phyloP scores from a whole-genome alignment of 192 early-diverging fungal species.

The Coemansia interrupta region DNA sequence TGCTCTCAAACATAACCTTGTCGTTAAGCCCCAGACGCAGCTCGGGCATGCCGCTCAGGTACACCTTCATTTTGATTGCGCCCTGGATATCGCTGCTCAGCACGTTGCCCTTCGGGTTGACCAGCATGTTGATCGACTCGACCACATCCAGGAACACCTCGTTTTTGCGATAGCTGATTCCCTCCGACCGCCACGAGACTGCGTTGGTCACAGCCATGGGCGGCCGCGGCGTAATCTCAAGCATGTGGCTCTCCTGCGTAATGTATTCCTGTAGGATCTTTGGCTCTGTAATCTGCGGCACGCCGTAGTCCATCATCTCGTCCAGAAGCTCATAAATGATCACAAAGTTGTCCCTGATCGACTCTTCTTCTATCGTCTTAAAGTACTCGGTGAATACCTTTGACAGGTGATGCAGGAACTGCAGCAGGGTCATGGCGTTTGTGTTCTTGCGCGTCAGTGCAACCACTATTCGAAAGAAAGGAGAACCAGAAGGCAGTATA shows the following conservation, averaged over 20 bases:
- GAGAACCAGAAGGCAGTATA: background rate
- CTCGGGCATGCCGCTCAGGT: conserved; percentile 84
- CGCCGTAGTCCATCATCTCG: conserved; percentile 92
- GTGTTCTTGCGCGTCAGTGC: conserved; percentile 96
- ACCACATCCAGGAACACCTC: conserved; percentile 75
- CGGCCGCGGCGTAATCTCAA: conserved; percentile 84
- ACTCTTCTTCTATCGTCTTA: conserved; percentile 84
- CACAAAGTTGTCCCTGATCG: conserved; percentile 88
- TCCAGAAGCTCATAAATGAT: conserved; percentile 87
- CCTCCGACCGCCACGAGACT: conserved; percentile 69
- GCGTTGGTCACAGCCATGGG: conserved; percentile 80
- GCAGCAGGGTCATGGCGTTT: conserved; percentile 90
- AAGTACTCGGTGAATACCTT: conserved; percentile 94
- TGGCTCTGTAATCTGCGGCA: conserved; percentile 84
- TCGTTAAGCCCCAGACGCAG: conserved; percentile 81
- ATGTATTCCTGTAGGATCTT: conserved; percentile 92
- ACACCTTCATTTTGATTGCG: conserved; percentile 80
- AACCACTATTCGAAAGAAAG: conserved; percentile 58
- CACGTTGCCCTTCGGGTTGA: conserved; percentile 61
- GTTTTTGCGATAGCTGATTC: conserved; percentile 70
- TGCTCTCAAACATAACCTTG: conserved; percentile 91
- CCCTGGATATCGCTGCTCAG: conserved; percentile 74
- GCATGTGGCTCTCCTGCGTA: conserved; percentile 93
- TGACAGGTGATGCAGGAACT: conserved; percentile 92
- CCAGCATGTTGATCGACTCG: conserved; percentile 70